Evolutionary conservation across 805 yeast genomes (phyloP).

Genomic region (Wickerhamomyces pijperi): DNA sequence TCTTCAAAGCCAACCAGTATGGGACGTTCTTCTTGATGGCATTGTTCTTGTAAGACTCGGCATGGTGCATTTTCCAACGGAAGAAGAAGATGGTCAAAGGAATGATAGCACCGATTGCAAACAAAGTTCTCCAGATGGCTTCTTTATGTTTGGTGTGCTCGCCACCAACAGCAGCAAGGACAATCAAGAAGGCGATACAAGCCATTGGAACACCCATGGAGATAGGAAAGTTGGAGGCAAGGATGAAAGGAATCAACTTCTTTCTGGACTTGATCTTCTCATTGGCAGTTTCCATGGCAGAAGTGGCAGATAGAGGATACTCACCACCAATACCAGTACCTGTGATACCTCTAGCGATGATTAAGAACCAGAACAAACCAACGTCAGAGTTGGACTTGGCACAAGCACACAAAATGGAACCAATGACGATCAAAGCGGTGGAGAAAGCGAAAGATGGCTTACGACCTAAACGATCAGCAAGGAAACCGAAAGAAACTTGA

Average conservation of each 20-base stretch:
- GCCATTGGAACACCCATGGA: constrained; percentile 39
- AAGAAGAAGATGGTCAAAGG: constrained; percentile 7
- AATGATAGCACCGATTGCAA: constrained; percentile 36
- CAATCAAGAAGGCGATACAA: constrained; percentile 31
- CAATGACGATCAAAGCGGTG: constrained; percentile 44
- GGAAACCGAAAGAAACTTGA: constrained; percentile 44
- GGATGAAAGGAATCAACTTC: constrained; percentile 30
- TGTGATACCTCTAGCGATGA: constrained; percentile 46
- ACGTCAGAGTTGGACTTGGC: constrained; percentile 36
- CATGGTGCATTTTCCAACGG: constrained; percentile 21
- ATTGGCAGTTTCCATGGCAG: constrained; percentile 51
- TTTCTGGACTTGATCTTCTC: constrained; percentile 25
- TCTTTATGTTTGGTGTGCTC: constrained; percentile 18
- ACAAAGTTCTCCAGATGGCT: constrained; percentile 37
- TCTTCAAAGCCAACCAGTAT: constrained; percentile 9
- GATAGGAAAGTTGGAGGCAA: constrained; percentile 35
- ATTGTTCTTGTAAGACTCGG: constrained; percentile 30
- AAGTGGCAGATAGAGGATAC: constrained; percentile 53
- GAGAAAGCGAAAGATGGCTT: constrained; percentile 51
- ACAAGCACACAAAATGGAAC: constrained; percentile 48
- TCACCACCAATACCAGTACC: constrained; percentile 62
- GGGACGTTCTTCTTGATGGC: constrained; percentile 22
- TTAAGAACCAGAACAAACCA: constrained; percentile 39
- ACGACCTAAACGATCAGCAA: constrained; percentile 49
- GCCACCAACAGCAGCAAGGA: constrained; percentile 30